Percentiles rank a stretch among this genome's conserved stretches.
These are phyloP conservation scores for Meyerozyma guilliermondii DNA, from an alignment of 1,139 yeast genomes.

Conservation along the genomic window DNA sequence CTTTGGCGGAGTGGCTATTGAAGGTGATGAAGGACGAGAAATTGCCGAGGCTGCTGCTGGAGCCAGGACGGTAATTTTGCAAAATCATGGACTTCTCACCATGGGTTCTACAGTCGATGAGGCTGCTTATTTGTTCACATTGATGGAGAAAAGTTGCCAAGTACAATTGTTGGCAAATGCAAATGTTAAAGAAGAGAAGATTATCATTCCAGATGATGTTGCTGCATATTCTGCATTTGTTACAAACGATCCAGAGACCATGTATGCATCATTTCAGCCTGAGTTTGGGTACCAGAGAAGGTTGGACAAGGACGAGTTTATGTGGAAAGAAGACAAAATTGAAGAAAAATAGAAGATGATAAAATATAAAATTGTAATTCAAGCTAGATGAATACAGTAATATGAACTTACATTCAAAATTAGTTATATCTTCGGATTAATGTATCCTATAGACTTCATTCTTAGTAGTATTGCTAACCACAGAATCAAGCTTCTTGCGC, in stretches of 20 bases:
- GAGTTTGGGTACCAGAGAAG: constrained; percentile 3
- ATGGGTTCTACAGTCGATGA: constrained; percentile 15
- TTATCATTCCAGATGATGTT: constrained; percentile 11
- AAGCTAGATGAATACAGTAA: too few relatives aligned
- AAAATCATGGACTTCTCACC: constrained; percentile 14
- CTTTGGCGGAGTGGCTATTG: constrained; percentile 14
- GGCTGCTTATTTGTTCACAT: constrained; percentile 14
- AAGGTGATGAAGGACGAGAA: constrained; percentile 10
- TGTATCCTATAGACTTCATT: too few relatives aligned
- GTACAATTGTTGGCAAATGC: constrained; percentile 13
- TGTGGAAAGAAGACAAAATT: too few relatives aligned
- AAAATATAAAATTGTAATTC: too few relatives aligned
- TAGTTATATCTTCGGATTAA: too few relatives aligned
- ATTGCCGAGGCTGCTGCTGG: constrained; percentile 11
- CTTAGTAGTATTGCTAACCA: too few relatives aligned
- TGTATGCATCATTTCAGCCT: constrained; percentile 14
- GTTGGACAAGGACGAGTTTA: background rate
- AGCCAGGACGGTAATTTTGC: constrained; percentile 13
- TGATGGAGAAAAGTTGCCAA: constrained; percentile 13
- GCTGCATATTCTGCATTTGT: constrained; percentile 12
- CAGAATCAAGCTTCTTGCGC: too few relatives aligned
- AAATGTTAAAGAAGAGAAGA: constrained; percentile 10
- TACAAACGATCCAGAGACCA: constrained; percentile 12
- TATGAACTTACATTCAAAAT: too few relatives aligned
- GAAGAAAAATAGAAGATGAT: too few relatives aligned